Percentiles rank a stretch among this genome's conserved stretches.
Conservation (phyloP, 177 flowering plant genomes). For the Vitis hybrid region DNA sequence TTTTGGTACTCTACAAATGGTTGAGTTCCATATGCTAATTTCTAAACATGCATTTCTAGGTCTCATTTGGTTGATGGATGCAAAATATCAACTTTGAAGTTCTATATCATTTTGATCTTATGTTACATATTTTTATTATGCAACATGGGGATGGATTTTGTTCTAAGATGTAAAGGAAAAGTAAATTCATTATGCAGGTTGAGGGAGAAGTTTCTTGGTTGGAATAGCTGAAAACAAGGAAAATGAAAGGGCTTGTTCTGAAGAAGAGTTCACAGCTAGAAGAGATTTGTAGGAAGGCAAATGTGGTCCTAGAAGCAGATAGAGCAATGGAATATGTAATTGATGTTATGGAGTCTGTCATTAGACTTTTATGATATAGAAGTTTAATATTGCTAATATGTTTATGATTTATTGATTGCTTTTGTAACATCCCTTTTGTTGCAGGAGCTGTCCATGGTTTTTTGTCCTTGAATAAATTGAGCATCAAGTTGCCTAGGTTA, state of each 20-base stretch:
- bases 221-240: conserved; percentile 88
- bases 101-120: too few relatives aligned
- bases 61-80: too few relatives aligned
- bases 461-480: conserved; percentile 63
- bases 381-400: neutral
- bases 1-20: too few relatives aligned
- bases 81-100: too few relatives aligned
- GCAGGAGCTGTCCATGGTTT: conserved; percentile 57
- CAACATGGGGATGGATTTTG: neutral
- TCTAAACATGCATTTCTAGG: too few relatives aligned
- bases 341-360: conserved; percentile 87
- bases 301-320: conserved; percentile 62
- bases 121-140: too few relatives aligned
- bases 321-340: conserved; percentile 54
- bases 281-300: conserved; percentile 83
- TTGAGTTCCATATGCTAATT: too few relatives aligned
- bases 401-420: neutral
- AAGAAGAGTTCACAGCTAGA: conserved; percentile 86
- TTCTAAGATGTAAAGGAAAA: neutral
- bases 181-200: conserved; percentile 43
- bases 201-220: conserved; percentile 77
- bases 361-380: too few relatives aligned
- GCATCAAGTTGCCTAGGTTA: conserved; percentile 48
- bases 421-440: conserved; percentile 1
- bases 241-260: conserved; percentile 91